Conservation (phyloP, 768 basidiomycete species). For the Suillus discolor region DNA sequence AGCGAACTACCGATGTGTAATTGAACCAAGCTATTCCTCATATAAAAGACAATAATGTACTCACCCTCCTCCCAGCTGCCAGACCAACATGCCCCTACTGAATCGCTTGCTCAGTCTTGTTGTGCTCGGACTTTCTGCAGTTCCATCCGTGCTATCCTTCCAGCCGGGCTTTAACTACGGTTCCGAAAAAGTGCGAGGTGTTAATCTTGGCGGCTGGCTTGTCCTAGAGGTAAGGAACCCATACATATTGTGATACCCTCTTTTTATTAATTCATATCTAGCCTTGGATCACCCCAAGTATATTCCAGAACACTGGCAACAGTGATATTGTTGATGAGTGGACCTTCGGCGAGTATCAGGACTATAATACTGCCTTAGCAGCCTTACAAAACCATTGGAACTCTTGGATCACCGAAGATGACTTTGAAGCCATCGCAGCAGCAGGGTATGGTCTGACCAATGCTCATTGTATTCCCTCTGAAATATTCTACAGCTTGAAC, state of each 20-base stretch:
- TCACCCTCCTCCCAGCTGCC: not conserved
- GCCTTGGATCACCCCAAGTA: slow-evolving; percentile 80
- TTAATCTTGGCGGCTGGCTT: slow-evolving; percentile 39
- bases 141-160: slow-evolving; percentile 12
- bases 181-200: slow-evolving; percentile 30
- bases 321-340: slow-evolving; percentile 37
- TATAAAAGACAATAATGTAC: not conserved
- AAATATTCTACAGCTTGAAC: slow-evolving; percentile 51
- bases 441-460: slow-evolving; percentile 5
- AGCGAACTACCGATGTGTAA: not conserved
- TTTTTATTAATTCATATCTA: slow-evolving; percentile 12
- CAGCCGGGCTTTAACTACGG: slow-evolving; percentile 31
- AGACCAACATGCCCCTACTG: slow-evolving; percentile 6
- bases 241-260: slow-evolving; percentile 28
- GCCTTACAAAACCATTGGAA: slow-evolving; percentile 77
- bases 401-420: slow-evolving; percentile 63
- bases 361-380: slow-evolving; percentile 44
- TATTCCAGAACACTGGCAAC: slow-evolving; percentile 70
- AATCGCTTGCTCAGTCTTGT: not conserved
- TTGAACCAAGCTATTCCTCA: not conserved
- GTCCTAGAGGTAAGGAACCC: slow-evolving; percentile 25
- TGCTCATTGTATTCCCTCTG: slow-evolving; percentile 10
- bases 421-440: slow-evolving; percentile 61
- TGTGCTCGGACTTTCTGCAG: slow-evolving; percentile 6
- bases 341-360: slow-evolving; percentile 58